Conservation (phyloP, 805 yeast species). For the Lipomyces orientalis region DNA sequence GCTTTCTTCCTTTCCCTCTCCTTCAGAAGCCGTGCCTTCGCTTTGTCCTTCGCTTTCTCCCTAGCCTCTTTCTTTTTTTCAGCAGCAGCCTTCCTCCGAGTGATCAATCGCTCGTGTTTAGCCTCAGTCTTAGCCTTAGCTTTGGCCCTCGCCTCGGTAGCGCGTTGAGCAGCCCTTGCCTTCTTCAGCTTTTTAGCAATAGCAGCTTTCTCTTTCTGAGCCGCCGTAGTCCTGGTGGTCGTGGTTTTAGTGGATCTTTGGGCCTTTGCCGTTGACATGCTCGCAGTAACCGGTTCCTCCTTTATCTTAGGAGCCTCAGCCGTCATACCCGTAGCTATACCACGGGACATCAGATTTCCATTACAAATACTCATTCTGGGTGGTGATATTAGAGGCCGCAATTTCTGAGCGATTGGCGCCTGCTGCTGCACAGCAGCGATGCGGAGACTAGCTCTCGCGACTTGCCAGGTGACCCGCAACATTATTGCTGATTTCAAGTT, state of each 20-base stretch:
- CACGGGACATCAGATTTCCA: not conserved
- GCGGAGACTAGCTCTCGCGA: not conserved
- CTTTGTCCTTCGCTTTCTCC: not conserved
- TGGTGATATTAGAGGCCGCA: not conserved
- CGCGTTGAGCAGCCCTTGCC: not conserved
- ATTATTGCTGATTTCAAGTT: not conserved
- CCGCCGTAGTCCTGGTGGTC: conserved; percentile 14
- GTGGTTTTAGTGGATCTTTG: conserved; percentile 14
- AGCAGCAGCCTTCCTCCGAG: not conserved
- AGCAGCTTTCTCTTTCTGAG: conserved; percentile 11
- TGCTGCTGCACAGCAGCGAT: not conserved
- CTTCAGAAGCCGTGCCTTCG: not conserved
- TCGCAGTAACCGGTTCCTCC: conserved; percentile 4
- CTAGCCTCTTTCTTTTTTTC: not conserved
- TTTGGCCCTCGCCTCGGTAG: not conserved
- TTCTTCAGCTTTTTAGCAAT: conserved; percentile 8
- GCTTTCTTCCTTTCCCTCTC: not conserved
- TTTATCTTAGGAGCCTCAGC: not conserved
- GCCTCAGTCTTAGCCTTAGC: not conserved
- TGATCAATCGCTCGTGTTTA: not conserved
- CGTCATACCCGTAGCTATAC: not conserved
- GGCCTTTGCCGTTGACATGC: conserved; percentile 5
- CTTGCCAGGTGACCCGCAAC: not conserved
- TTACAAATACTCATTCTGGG: not conserved
- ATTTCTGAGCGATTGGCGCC: not conserved